Conservation (phyloP, 2,329 filamentous ascomycete genomes). For the Chaetomium strumarium region DNA sequence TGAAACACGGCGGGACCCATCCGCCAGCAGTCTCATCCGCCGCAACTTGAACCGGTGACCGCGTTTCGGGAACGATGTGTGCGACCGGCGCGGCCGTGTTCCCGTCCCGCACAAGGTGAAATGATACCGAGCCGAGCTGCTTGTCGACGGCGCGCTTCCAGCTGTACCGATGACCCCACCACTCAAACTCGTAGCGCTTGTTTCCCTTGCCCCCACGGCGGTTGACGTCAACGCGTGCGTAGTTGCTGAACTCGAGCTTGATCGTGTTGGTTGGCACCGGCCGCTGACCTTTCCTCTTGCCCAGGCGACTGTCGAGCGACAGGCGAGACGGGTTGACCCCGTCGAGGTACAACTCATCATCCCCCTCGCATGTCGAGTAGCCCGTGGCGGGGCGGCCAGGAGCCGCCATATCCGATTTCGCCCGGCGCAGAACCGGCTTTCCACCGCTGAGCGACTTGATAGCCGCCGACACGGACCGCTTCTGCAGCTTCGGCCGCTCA, state of each 20-base stretch:
- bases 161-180: slow-evolving; percentile 81
- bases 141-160: slow-evolving; percentile 74
- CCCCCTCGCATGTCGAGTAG: slow-evolving; percentile 30
- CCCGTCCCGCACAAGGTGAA: slow-evolving; percentile 69
- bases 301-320: slow-evolving; percentile 27
- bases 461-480: slow-evolving; percentile 44
- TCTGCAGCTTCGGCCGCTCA: slow-evolving; percentile 35
- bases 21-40: slow-evolving; percentile 74
- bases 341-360: slow-evolving; percentile 28
- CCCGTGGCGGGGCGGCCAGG: slow-evolving; percentile 33
- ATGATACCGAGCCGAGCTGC: slow-evolving; percentile 65
- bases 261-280: slow-evolving; percentile 65
- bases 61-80: slow-evolving; percentile 75
- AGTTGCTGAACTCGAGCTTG: slow-evolving; percentile 94
- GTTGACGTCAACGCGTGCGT: slow-evolving; percentile 81
- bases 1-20: slow-evolving; percentile 84
- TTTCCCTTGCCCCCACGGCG: slow-evolving; percentile 58
- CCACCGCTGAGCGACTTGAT: slow-evolving; percentile 39
- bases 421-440: slow-evolving; percentile 33
- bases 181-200: slow-evolving; percentile 85
- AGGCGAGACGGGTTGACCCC: slow-evolving; percentile 25
- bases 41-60: slow-evolving; percentile 62
- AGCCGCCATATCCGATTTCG: slow-evolving; percentile 30
- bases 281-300: slow-evolving; percentile 28
- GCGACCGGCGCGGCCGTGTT: slow-evolving; percentile 60